Percentiles rank a stretch among this genome's conserved stretches.
Conservation (phyloP, 202 grass and related monocot genomes). For the Saccharum hybrid region DNA sequence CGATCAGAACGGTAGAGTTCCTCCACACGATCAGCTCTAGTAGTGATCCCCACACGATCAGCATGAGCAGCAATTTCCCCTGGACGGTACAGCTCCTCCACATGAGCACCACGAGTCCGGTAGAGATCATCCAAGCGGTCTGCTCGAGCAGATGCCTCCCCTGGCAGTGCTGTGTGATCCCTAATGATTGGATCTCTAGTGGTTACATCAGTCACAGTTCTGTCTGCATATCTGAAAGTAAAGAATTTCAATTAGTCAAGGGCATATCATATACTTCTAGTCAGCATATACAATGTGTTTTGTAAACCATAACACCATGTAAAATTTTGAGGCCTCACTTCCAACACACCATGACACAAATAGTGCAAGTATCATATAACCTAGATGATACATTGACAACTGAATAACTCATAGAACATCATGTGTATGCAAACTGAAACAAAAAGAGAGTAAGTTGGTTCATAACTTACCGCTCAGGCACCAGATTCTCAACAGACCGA, state of each 20-base stretch:
- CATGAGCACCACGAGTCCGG: slow-evolving; percentile 26
- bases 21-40: slow-evolving; percentile 39
- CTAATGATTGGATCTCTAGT: slow-evolving; percentile 51
- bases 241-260: slow-evolving; percentile 37
- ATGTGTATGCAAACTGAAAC: slow-evolving; percentile 23
- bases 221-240: slow-evolving; percentile 53
- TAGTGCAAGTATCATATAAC: slow-evolving; percentile 6
- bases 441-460: slow-evolving; percentile 25
- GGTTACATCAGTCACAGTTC: slow-evolving; percentile 38
- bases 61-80: slow-evolving; percentile 32
- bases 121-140: slow-evolving; percentile 46
- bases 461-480: slow-evolving; percentile 45
- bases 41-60: slow-evolving; percentile 23
- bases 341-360: slow-evolving; percentile 8
- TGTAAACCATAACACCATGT: slow-evolving; percentile 29
- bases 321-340: slow-evolving; percentile 16
- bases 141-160: slow-evolving; percentile 30
- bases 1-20: slow-evolving; percentile 48
- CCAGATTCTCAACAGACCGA: slow-evolving; percentile 43
- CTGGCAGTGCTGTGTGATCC: slow-evolving; percentile 38
- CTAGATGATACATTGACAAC: slow-evolving; percentile 6
- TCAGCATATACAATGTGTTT: background rate
- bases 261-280: slow-evolving; percentile 20
- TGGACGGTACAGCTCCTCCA: slow-evolving; percentile 45
- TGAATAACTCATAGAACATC: slow-evolving; percentile 15